A percentile compares a stretch with the other conserved stretches of the same genome.
Conservation (phyloP, 257 asterid species). For the Rehmannia glutinosa region DNA sequence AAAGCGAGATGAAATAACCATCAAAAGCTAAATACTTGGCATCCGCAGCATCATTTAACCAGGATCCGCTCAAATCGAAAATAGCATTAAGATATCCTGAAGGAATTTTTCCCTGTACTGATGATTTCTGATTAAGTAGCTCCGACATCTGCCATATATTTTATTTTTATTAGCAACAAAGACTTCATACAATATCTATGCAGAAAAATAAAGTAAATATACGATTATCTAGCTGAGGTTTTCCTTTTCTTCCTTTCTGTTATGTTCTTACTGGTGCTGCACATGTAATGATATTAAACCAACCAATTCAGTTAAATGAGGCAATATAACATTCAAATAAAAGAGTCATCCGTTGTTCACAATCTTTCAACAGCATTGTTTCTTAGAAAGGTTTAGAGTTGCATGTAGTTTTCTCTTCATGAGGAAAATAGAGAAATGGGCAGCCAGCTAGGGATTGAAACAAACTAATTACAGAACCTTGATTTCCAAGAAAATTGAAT, state of each 20-base stretch:
- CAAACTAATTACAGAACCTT: no score
- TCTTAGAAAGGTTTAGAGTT: no score
- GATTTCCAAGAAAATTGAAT: no score
- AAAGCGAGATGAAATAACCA: conserved; percentile 89
- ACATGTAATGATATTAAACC: not conserved
- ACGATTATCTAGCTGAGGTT: not conserved
- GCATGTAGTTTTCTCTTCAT: no score
- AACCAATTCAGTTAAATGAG: not conserved
- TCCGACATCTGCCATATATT: conserved; percentile 81
- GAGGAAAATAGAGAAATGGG: no score
- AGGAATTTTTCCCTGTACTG: conserved; percentile 90
- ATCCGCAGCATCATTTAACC: conserved; percentile 90
- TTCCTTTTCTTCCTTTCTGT: not conserved
- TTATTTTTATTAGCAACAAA: conserved; percentile 18
- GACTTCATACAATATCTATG: conserved; percentile 1
- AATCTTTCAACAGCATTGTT: no score
- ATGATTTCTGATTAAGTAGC: conserved; percentile 85
- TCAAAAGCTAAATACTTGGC: conserved; percentile 84
- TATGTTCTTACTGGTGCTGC: not conserved
- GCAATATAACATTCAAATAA: not conserved
- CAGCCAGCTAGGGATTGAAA: no score
- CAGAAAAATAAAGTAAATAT: not conserved
- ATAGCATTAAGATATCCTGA: conserved; percentile 86
- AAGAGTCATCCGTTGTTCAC: not conserved
- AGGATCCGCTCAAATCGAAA: conserved; percentile 86